Conservation (phyloP, 2,329 filamentous ascomycete species). For the Talaromyces piceae region DNA sequence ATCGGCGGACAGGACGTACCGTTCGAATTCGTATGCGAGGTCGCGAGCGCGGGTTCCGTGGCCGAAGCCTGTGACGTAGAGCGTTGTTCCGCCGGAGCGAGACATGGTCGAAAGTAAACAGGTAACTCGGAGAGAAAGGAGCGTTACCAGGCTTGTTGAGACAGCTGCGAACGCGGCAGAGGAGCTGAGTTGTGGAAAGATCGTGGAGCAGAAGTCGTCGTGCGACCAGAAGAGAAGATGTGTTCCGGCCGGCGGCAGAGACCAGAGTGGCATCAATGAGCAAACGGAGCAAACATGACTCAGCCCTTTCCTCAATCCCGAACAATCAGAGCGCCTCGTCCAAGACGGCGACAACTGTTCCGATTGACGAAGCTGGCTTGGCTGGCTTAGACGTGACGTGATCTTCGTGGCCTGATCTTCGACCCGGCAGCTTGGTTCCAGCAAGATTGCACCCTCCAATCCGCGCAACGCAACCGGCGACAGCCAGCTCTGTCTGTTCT, state of each 20-base stretch:
- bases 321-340: not conserved
- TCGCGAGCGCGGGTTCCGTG: slow-evolving; percentile 97
- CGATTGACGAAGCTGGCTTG: not conserved
- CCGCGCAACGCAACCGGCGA: not conserved
- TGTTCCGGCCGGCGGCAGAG: not conserved
- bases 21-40: slow-evolving; percentile 99
- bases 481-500: not conserved
- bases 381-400: not conserved
- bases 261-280: not conserved
- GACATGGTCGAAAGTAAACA: slow-evolving; percentile 54
- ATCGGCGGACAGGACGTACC: slow-evolving; percentile 69
- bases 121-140: not conserved
- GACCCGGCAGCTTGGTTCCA: not conserved
- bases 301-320: not conserved
- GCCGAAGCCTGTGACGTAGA: slow-evolving; percentile 99
- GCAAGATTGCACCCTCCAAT: not conserved
- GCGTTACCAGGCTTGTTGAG: too few relatives aligned
- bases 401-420: not conserved
- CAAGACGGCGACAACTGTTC: not conserved
- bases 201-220: too few relatives aligned
- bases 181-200: not conserved
- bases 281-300: not conserved
- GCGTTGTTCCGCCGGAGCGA: slow-evolving; percentile 76
- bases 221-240: not conserved
- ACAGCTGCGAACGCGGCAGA: not conserved